Evolutionary conservation across 179 eudicot genomes (phyloP).

Genomic region (Nepenthes alata): DNA sequence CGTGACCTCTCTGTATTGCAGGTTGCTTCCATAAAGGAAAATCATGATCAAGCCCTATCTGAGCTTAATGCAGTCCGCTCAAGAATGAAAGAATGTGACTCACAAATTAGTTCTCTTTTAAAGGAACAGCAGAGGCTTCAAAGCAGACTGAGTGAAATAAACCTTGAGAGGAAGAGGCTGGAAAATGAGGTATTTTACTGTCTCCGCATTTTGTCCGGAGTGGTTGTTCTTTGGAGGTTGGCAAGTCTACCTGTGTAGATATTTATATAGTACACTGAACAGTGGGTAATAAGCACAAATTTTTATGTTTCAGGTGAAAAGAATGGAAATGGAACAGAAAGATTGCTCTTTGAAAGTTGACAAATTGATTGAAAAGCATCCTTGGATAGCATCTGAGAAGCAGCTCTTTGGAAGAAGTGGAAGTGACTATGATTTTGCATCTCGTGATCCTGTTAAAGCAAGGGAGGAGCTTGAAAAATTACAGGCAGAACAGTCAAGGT

Average conservation of each 20-base stretch:
- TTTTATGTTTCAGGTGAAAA: constrained; percentile 49
- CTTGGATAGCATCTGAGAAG: constrained; percentile 92
- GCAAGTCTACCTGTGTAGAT: background rate
- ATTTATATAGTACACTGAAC: too few species aligned
- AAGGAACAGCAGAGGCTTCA: constrained; percentile 70
- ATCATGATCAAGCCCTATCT: constrained; percentile 49
- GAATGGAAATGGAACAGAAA: constrained; percentile 87
- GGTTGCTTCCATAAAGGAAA: constrained; percentile 52
- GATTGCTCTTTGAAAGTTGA: constrained; percentile 77
- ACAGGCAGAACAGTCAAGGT: constrained; percentile 86
- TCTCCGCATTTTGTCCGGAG: background rate
- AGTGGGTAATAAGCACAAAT: background rate
- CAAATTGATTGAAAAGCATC: constrained; percentile 71
- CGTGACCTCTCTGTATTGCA: constrained; percentile 18
- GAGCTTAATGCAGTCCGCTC: constrained; percentile 60
- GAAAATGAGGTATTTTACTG: constrained; percentile 72
- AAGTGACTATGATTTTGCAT: constrained; percentile 79
- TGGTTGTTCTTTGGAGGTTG: background rate
- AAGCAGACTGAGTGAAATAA: constrained; percentile 51
- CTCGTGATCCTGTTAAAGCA: constrained; percentile 68
- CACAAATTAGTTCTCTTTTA: constrained; percentile 53
- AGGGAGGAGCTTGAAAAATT: constrained; percentile 60
- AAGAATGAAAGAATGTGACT: constrained; percentile 81
- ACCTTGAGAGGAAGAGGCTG: constrained; percentile 73
- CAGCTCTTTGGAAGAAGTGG: constrained; percentile 86